These are phyloP conservation scores for Bruguiera hainesii DNA, from an alignment of 441 rosid species.

Conservation along the genomic window DNA sequence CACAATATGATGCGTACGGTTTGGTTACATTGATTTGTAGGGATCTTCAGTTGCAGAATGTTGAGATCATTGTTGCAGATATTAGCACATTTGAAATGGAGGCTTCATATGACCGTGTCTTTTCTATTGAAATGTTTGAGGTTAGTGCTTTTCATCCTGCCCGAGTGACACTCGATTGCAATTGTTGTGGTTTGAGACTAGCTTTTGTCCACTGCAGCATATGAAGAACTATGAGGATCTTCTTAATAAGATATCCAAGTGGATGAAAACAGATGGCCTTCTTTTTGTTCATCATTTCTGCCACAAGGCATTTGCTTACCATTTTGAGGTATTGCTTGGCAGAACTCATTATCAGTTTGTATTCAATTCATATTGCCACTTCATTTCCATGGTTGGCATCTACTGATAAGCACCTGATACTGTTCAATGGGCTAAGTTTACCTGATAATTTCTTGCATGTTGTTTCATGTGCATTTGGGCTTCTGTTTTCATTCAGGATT, in stretches of 20 bases:
- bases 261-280: constrained; percentile 79
- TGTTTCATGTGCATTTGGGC: background rate
- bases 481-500: constrained; percentile 35
- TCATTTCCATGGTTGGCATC: background rate
- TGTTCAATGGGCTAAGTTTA: background rate
- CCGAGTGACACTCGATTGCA: background rate
- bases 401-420: background rate
- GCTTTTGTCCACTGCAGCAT: constrained; percentile 41
- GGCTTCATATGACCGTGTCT: constrained; percentile 61
- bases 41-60: constrained; percentile 51
- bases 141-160: constrained; percentile 28
- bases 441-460: background rate
- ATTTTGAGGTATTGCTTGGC: constrained; percentile 57
- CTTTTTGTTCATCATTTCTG: constrained; percentile 81
- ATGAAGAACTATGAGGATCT: constrained; percentile 79
- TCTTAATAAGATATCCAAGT: constrained; percentile 65
- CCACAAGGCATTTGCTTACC: constrained; percentile 78
- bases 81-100: constrained; percentile 75
- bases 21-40: constrained; percentile 25
- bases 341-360: constrained; percentile 4
- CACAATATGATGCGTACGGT: background rate
- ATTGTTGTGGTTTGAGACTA: background rate
- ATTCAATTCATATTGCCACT: constrained; percentile 3
- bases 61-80: constrained; percentile 75
- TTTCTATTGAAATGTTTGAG: constrained; percentile 92